Evolutionary conservation across 495 filamentous ascomycete genomes (phyloP).

Genomic region (Penicillium riverlandense): DNA sequence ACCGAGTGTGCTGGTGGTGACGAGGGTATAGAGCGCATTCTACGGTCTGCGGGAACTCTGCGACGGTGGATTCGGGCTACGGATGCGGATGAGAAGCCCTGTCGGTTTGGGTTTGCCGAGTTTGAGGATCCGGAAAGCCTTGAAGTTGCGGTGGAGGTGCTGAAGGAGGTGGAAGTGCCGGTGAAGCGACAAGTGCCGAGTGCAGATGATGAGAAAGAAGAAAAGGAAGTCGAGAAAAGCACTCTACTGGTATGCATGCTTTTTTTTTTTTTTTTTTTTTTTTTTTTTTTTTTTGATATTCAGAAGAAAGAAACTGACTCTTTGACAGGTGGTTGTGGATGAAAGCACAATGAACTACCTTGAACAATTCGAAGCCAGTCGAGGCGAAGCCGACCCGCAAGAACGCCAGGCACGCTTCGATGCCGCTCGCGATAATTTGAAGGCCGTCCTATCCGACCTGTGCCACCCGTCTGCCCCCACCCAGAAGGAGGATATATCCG

Average conservation of each 20-base stretch:
- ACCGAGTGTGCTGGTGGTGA: conserved; percentile 71
- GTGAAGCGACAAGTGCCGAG: conserved; percentile 56
- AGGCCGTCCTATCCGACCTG: conserved; percentile 59
- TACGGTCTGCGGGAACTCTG: conserved; percentile 69
- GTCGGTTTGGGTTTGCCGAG: conserved; percentile 92
- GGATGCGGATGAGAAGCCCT: conserved; percentile 75
- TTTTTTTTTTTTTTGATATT: background rate
- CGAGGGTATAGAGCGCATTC: conserved; percentile 73
- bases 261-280: background rate
- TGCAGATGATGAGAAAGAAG: conserved; percentile 43
- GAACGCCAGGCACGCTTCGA: conserved; percentile 61
- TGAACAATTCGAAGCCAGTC: conserved; percentile 64
- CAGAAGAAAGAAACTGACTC: conserved; percentile 6
- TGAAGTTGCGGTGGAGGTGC: conserved; percentile 75
- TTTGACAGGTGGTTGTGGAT: conserved; percentile 63
- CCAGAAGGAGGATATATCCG: conserved; percentile 40
- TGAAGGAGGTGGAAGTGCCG: conserved; percentile 82
- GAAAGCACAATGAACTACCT: conserved; percentile 71
- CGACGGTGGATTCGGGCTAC: conserved; percentile 79
- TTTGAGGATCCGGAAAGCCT: conserved; percentile 91
- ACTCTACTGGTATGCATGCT: conserved; percentile 48
- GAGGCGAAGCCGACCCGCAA: conserved; percentile 58
- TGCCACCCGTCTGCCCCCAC: conserved; percentile 55
- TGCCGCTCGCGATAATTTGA: conserved; percentile 56
- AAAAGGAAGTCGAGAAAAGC: conserved; percentile 58